Evolutionary conservation across 2,329 filamentous ascomycete genomes (phyloP).

Genomic region (Colletotrichum acutatum): DNA sequence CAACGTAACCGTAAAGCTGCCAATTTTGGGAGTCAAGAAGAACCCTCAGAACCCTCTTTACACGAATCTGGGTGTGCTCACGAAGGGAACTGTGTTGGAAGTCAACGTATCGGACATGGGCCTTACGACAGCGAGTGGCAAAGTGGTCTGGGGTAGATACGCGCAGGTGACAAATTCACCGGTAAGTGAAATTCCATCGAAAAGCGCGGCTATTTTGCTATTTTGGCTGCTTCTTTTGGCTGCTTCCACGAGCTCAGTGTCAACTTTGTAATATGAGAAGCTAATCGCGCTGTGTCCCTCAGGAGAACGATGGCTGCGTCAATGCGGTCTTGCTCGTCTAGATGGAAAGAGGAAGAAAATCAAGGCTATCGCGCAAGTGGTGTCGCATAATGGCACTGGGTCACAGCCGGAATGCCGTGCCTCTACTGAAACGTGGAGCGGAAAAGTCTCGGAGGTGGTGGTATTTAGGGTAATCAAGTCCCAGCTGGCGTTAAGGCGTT

Average conservation of each 20-base stretch:
- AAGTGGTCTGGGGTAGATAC: constrained; percentile 92
- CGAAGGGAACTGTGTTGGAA: constrained; percentile 62
- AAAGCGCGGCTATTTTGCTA: too few species aligned
- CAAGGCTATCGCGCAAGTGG: background rate
- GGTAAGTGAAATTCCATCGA: background rate
- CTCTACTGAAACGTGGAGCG: background rate
- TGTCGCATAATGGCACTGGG: background rate
- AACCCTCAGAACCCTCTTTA: constrained; percentile 87
- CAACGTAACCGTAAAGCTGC: constrained; percentile 87
- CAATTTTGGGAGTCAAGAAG: constrained; percentile 74
- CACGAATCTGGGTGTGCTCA: constrained; percentile 83
- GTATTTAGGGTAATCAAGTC: background rate
- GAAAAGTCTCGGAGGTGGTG: background rate
- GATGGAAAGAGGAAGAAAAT: background rate
- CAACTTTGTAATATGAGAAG: too few species aligned
- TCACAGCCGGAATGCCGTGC: background rate
- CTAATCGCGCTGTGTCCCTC: constrained; percentile 50
- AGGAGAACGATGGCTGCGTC: constrained; percentile 58
- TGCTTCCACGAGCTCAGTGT: too few species aligned
- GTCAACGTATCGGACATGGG: constrained; percentile 95
- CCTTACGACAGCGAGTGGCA: constrained; percentile 88
- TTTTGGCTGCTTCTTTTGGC: too few species aligned
- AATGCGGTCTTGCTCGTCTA: constrained; percentile 46
- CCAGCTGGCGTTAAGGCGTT: constrained; percentile 28
- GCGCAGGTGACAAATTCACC: constrained; percentile 68